phyloP scores from a whole-genome alignment of 2,329 filamentous ascomycete species.

The Plenodomus tracheiphilus region DNA sequence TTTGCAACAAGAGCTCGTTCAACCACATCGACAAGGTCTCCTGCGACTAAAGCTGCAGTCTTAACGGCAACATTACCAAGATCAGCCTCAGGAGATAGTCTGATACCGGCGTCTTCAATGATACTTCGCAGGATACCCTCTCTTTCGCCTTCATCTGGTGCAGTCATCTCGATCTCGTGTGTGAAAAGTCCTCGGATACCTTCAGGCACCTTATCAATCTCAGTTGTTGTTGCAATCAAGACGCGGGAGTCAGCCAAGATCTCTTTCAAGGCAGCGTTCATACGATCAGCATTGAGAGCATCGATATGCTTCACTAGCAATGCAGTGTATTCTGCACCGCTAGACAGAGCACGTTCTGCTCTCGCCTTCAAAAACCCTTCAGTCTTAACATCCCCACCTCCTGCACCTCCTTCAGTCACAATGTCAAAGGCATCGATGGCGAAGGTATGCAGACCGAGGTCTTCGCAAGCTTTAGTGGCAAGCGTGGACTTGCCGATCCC shows the following conservation, averaged over 20 bases:
- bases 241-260: slow-evolving; percentile 79
- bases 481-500: slow-evolving; percentile 89
- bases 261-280: slow-evolving; percentile 81
- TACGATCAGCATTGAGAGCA: slow-evolving; percentile 86
- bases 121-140: slow-evolving; percentile 83
- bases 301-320: slow-evolving; percentile 90
- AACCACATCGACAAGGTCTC: slow-evolving; percentile 91
- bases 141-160: slow-evolving; percentile 89
- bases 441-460: slow-evolving; percentile 89
- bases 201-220: slow-evolving; percentile 92
- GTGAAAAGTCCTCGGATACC: slow-evolving; percentile 89
- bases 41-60: slow-evolving; percentile 92
- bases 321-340: slow-evolving; percentile 80
- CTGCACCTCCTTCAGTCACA: slow-evolving; percentile 83
- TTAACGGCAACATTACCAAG: slow-evolving; percentile 85
- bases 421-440: slow-evolving; percentile 91
- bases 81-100: slow-evolving; percentile 82
- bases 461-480: slow-evolving; percentile 75
- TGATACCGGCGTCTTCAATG: slow-evolving; percentile 73
- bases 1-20: slow-evolving; percentile 83
- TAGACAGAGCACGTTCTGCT: slow-evolving; percentile 85
- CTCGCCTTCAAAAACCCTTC: slow-evolving; percentile 87
- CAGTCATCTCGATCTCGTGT: slow-evolving; percentile 90
- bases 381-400: slow-evolving; percentile 89
- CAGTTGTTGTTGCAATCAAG: slow-evolving; percentile 89